Percentiles rank a stretch among this genome's conserved stretches.
Conservation (phyloP, 306 rosid species). For the Clitoria ternatea region DNA sequence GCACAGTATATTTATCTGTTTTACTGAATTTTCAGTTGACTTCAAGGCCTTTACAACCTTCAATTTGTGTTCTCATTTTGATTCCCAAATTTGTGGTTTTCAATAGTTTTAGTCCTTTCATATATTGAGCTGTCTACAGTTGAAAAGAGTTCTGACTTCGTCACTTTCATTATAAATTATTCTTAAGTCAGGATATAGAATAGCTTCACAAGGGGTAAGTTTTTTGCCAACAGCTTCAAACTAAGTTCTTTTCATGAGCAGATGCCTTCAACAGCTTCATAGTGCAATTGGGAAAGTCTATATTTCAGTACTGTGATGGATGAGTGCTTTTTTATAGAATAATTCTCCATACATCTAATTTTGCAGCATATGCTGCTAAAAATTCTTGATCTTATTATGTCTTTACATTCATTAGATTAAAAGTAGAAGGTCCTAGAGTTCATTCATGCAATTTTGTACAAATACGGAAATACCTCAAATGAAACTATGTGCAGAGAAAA, state of each 20-base stretch:
- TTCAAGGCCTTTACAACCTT: not conserved
- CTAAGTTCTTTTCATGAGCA: not conserved
- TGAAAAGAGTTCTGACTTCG: not conserved
- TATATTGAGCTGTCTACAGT: not conserved
- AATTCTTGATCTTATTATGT: not conserved
- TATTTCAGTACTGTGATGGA: not conserved
- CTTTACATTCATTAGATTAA: not conserved
- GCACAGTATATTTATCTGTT: not conserved
- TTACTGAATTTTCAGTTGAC: not conserved
- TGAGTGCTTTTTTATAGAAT: not conserved
- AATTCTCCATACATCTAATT: slow-evolving; percentile 2
- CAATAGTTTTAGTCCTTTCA: not conserved
- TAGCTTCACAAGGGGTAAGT: too few relatives aligned
- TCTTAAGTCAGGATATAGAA: too few relatives aligned
- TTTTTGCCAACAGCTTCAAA: slow-evolving; percentile 12
- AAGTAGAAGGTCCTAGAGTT: not conserved
- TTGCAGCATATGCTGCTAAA: not conserved
- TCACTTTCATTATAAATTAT: not conserved
- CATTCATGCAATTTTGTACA: not conserved
- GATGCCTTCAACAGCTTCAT: not conserved
- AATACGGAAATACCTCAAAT: slow-evolving; percentile 2
- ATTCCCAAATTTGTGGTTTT: not conserved
- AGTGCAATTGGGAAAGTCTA: not conserved
- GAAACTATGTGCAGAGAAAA: slow-evolving; percentile 14
- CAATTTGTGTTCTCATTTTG: not conserved